Base-by-base conservation (phyloP, 768 basidiomycete genomes). In the Rhizopogon salebrosus region DNA sequence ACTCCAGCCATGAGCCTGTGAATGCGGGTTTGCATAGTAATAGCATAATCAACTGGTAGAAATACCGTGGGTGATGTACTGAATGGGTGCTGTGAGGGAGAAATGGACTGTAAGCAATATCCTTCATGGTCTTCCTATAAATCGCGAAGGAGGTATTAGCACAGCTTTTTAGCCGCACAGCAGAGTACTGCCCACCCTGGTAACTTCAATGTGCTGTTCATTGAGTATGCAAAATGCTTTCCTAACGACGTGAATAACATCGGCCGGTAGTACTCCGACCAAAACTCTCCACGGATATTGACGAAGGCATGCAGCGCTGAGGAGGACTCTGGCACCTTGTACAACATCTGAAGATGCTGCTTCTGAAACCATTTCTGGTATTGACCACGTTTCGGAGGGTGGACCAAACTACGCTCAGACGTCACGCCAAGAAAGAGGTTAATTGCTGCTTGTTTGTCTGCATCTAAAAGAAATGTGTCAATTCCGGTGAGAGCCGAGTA, bases 381-480 rank as follows among this genome's bases (percentile, higher is more conserved):
- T 9, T 85, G 84, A 1, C 84, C 79, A 0, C 89, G 79, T 2
- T 79, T 75, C 2, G 76, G 75, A 1, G 78, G 72, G 10, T 74
- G 76, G 3, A 70, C 66, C 34, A 75, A 75, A 1, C 76, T 75
- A 34, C 76, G 77, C 45, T 77, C 75, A 23, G 52, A 51, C 51
- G 82, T 75, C 3, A 92, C 79, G 35, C 94, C 91, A 3, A 98
- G 83, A 69, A 98, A 98, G n/a, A 98, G 79, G 69, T 99, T 94
- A 65, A 98, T 99, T 6, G 95, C 95, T 8, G 88, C 79, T 70
- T 99, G 97, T 67, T 98, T 98, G 71, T 98, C 97, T 6, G 91
- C 92, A 64, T 99, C 95, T 92, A 55, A 29, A 38, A 23, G 11
- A 11, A 16, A 46, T 24, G 24, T 7, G 6, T 63, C 20, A 61